phyloP scores from a whole-genome alignment of 768 basidiomycete genomes.

The Kwoniella sp. region DNA sequence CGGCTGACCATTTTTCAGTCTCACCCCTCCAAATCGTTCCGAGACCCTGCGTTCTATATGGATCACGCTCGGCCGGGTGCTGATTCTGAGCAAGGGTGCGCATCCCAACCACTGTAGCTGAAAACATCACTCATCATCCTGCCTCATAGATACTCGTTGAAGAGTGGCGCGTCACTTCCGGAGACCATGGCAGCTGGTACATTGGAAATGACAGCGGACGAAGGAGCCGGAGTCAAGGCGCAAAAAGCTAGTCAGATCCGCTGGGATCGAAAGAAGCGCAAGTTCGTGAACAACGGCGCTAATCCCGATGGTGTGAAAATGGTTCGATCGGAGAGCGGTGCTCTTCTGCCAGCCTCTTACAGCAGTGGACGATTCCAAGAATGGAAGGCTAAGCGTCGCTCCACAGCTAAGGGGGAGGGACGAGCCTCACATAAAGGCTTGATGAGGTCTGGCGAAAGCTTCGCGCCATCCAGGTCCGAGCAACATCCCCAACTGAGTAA shows the following conservation, averaged over 20 bases:
- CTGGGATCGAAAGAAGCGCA: conserved; percentile 97
- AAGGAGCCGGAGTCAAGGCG: conserved; percentile 56
- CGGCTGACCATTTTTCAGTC: too few relatives aligned
- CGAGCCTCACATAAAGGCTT: not conserved
- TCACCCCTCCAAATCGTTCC: conserved; percentile 54
- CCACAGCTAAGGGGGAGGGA: too few relatives aligned
- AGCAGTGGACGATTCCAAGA: conserved; percentile 91
- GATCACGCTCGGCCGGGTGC: conserved; percentile 85
- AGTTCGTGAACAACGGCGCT: conserved; percentile 75
- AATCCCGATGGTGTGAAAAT: conserved; percentile 93
- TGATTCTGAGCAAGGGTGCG: conserved; percentile 81
- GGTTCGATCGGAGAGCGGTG: conserved; percentile 86
- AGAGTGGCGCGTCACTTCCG: conserved; percentile 73
- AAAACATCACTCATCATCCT: not conserved
- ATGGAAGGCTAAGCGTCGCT: conserved; percentile 63
- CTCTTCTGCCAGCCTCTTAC: conserved; percentile 83
- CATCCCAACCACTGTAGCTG: conserved; percentile 1
- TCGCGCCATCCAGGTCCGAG: not conserved
- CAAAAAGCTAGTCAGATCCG: conserved; percentile 59
- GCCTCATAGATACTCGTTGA: conserved; percentile 61
- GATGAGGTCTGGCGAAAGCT: not conserved
- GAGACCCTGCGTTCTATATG: conserved; percentile 85
- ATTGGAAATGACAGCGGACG: conserved; percentile 85
- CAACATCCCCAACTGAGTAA: too few relatives aligned
- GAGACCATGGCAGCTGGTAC: conserved; percentile 55